phyloP scores from a whole-genome alignment of 1,284 basidiomycete genomes.

The Mycocalia duriaeana region DNA sequence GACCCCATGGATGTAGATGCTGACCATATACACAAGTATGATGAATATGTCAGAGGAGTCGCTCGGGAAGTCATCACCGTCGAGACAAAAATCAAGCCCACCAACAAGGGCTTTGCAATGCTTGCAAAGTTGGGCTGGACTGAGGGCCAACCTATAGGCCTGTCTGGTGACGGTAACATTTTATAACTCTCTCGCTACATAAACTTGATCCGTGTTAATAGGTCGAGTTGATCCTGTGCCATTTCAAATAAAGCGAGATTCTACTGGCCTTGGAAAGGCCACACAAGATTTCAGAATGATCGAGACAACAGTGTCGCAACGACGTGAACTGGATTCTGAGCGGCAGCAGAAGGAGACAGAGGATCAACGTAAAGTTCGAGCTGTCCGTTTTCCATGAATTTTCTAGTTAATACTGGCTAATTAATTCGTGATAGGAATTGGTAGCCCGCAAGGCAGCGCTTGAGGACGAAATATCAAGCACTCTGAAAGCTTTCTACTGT shows the following conservation, averaged over 20 bases:
- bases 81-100: constrained; percentile 69
- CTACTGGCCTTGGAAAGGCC: constrained; percentile 72
- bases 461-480: constrained; percentile 59
- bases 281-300: constrained; percentile 76
- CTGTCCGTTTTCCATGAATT: constrained; percentile 38
- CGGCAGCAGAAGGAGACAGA: constrained; percentile 72
- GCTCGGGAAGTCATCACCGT: constrained; percentile 67
- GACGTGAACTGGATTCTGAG: constrained; percentile 73
- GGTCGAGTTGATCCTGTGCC: constrained; percentile 78
- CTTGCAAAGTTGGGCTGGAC: constrained; percentile 77
- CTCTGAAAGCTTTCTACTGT: constrained; percentile 74
- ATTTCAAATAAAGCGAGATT: constrained; percentile 71
- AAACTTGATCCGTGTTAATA: constrained; percentile 21
- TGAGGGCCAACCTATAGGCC: constrained; percentile 70
- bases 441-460: constrained; percentile 65
- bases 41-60: constrained; percentile 51
- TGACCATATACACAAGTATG: constrained; percentile 46
- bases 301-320: constrained; percentile 75
- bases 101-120: constrained; percentile 76
- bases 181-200: constrained; percentile 4
- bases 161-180: constrained; percentile 64
- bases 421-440: constrained; percentile 40
- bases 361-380: constrained; percentile 64
- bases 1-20: constrained; percentile 52
- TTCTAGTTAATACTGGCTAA: background rate